These are phyloP conservation scores for Cercospora sp. DNA, from an alignment of 2,329 filamentous ascomycete species.

Conservation along the genomic window DNA sequence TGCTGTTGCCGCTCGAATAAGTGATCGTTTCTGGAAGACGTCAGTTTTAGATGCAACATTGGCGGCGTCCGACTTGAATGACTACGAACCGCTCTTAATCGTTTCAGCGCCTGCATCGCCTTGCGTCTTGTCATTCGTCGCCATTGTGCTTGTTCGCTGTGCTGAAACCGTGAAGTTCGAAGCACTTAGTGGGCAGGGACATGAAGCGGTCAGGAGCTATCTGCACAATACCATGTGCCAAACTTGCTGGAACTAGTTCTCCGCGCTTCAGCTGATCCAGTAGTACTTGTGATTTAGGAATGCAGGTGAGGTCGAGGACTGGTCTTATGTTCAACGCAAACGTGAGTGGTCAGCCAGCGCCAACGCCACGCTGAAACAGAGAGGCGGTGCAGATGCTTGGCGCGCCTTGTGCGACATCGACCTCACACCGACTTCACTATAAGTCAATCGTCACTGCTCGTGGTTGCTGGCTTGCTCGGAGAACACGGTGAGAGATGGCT, in stretches of 20 bases:
- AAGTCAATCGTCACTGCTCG: background rate
- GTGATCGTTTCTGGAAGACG: constrained; percentile 27
- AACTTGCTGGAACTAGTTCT: background rate
- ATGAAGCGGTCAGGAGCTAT: background rate
- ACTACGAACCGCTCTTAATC: background rate
- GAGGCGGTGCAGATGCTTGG: constrained; percentile 12
- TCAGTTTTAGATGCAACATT: background rate
- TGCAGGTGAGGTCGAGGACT: background rate
- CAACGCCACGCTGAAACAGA: constrained; percentile 3
- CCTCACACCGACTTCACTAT: background rate
- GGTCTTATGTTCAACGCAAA: background rate
- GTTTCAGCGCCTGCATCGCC: background rate
- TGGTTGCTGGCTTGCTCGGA: background rate
- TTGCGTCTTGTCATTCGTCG: background rate
- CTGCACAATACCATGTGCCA: background rate
- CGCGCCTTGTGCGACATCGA: background rate
- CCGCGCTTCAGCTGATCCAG: background rate
- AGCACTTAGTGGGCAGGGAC: background rate
- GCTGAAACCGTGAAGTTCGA: background rate
- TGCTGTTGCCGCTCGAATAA: constrained; percentile 22
- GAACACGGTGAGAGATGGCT: background rate
- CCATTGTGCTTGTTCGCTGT: background rate
- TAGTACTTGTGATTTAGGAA: background rate
- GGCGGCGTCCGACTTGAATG: background rate
- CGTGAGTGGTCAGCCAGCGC: background rate